A percentile compares a stretch with the other conserved stretches of the same genome.
Conservation (phyloP, 2,329 filamentous ascomycete species). For the Alternaria infectoria region DNA sequence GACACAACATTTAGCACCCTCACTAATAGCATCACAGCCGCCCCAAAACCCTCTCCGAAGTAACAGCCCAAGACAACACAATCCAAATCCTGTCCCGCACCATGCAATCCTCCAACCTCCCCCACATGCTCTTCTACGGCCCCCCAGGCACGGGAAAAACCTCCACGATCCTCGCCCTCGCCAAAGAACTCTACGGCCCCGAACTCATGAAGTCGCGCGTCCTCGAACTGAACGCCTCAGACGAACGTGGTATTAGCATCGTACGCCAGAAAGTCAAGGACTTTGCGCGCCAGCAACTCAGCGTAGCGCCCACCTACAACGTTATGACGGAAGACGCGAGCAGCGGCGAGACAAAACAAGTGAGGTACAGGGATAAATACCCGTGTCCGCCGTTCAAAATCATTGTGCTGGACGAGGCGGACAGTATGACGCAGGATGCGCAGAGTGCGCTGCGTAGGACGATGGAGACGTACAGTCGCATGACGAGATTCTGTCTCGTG, state of each 20-base stretch:
- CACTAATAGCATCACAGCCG: slow-evolving; percentile 64
- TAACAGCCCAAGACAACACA: slow-evolving; percentile 97
- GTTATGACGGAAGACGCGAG: slow-evolving; percentile 60
- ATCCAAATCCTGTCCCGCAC: slow-evolving; percentile 91
- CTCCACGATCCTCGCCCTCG: slow-evolving; percentile 93
- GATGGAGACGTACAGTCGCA: slow-evolving; percentile 97
- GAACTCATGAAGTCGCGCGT: slow-evolving; percentile 91
- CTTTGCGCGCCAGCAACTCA: slow-evolving; percentile 94
- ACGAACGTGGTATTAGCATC: slow-evolving; percentile 96
- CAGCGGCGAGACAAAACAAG: slow-evolving; percentile 30
- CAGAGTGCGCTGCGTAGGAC: slow-evolving; percentile 90
- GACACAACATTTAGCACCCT: not conserved
- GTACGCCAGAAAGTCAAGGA: slow-evolving; percentile 98
- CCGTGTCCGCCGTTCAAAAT: slow-evolving; percentile 99
- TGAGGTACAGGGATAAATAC: slow-evolving; percentile 68
- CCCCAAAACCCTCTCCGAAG: slow-evolving; percentile 90
- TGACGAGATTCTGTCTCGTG: slow-evolving; percentile 95
- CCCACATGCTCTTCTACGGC: slow-evolving; percentile 99
- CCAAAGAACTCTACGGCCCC: slow-evolving; percentile 96
- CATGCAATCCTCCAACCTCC: slow-evolving; percentile 94
- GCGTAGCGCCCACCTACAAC: slow-evolving; percentile 72
- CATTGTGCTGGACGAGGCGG: slow-evolving; percentile 96
- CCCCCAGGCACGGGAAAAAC: slow-evolving; percentile 98
- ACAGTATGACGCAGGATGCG: slow-evolving; percentile 98
- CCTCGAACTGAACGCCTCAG: slow-evolving; percentile 98